phyloP scores from a whole-genome alignment of 2,329 filamentous ascomycete genomes.

The Penicillium sumatraense region DNA sequence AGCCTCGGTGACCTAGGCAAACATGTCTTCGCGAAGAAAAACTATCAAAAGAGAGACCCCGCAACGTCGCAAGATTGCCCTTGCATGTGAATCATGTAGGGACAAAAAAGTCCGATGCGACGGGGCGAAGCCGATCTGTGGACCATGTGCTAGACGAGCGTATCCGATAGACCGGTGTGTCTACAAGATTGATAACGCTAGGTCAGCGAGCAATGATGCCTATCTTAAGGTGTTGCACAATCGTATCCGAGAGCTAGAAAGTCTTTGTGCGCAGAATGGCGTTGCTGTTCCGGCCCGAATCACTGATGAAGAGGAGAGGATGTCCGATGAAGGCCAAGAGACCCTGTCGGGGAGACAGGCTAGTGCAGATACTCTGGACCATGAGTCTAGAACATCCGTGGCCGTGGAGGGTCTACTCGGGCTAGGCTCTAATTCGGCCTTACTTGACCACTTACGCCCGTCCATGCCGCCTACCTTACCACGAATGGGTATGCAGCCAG shows the following conservation, averaged over 20 bases:
- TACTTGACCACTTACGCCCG: slow-evolving; percentile 1
- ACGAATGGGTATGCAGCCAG: neutral
- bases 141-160: slow-evolving; percentile 44
- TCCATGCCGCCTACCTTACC: slow-evolving; percentile 1
- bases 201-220: slow-evolving; percentile 43
- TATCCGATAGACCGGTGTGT: slow-evolving; percentile 42
- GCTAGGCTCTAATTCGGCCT: slow-evolving; percentile 10
- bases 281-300: slow-evolving; percentile 19
- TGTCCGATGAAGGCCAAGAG: neutral
- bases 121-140: slow-evolving; percentile 50
- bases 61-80: slow-evolving; percentile 35
- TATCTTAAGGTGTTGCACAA: slow-evolving; percentile 30
- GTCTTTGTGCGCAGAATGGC: slow-evolving; percentile 26
- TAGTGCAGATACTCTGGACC: slow-evolving; percentile 6
- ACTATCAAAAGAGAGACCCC: slow-evolving; percentile 20
- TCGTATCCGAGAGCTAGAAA: slow-evolving; percentile 35
- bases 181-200: slow-evolving; percentile 44
- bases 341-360: too few relatives aligned
- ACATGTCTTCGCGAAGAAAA: slow-evolving; percentile 21
- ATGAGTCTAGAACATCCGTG: slow-evolving; percentile 23
- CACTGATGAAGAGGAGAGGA: slow-evolving; percentile 4
- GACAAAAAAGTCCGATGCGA: slow-evolving; percentile 26
- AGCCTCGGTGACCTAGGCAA: neutral
- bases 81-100: slow-evolving; percentile 48
- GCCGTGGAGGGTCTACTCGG: slow-evolving; percentile 26